Percentiles rank a stretch among this genome's conserved stretches.
These are phyloP conservation scores for Pontederia paniculata DNA, from an alignment of 176 grass and related monocot genomes.

Conservation along the genomic window DNA sequence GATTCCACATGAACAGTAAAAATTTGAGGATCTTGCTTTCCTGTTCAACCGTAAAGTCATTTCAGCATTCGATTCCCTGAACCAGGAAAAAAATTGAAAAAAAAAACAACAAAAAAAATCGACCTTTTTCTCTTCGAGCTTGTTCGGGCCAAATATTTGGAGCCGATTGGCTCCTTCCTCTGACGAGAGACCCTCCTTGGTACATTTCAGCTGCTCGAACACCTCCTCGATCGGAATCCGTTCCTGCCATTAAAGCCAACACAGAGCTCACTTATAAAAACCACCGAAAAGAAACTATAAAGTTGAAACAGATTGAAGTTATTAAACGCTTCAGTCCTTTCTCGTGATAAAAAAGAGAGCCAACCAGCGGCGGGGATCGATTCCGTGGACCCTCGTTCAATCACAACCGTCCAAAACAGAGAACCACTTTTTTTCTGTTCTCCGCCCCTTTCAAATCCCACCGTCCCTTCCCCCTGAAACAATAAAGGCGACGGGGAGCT, in stretches of 20 bases:
- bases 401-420: no score
- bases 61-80: background rate
- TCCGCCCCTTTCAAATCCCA: no score
- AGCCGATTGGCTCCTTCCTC: conserved; percentile 44
- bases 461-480: no score
- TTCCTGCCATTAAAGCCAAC: conserved; percentile 37
- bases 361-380: no score
- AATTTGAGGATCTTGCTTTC: conserved; percentile 89
- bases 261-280: background rate
- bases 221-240: conserved; percentile 83
- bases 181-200: conserved; percentile 34
- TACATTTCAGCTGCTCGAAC: conserved; percentile 65
- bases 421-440: no score
- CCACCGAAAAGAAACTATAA: background rate
- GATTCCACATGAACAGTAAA: conserved; percentile 98
- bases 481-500: no score
- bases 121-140: conserved; percentile 94
- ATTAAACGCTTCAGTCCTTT: no score
- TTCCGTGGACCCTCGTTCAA: no score
- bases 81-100: background rate
- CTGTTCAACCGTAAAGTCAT: conserved; percentile 16
- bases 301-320: no score
- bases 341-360: no score
- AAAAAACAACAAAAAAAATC: background rate
- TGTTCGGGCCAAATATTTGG: conserved; percentile 80